phyloP scores from a whole-genome alignment of 139 green algal species.

The Ettlia oleoabundans region DNA sequence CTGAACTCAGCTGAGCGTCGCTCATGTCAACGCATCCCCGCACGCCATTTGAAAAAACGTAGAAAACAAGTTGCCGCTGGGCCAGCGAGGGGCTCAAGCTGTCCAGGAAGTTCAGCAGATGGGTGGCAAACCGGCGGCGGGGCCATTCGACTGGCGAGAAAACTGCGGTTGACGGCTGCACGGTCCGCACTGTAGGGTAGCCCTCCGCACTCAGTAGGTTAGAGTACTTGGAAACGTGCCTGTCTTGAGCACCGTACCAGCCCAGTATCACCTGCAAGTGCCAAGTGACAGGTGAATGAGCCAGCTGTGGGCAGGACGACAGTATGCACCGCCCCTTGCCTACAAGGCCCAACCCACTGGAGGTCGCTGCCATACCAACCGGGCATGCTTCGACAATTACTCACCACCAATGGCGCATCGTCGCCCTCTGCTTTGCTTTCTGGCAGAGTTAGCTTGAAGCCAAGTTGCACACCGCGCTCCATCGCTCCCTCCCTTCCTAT shows the following conservation, averaged over 20 bases:
- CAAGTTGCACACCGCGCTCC: background rate
- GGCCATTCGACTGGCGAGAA: conserved; percentile 17
- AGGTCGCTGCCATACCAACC: background rate
- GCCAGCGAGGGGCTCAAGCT: background rate
- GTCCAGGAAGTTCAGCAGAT: conserved; percentile 13
- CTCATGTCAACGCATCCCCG: background rate
- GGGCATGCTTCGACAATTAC: background rate
- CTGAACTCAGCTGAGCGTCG: background rate
- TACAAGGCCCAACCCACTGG: too few relatives aligned
- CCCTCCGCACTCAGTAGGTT: background rate
- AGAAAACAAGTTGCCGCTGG: conserved; percentile 13
- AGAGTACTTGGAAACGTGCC: conserved; percentile 19
- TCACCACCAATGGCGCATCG: conserved; percentile 1
- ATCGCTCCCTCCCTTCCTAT: background rate
- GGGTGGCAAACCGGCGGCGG: conserved; percentile 2
- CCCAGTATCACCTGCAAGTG: conserved; percentile 25
- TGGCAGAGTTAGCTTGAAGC: background rate
- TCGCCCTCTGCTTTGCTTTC: background rate
- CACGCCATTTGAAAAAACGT: conserved; percentile 43
- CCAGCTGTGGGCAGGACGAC: too few relatives aligned
- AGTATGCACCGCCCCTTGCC: too few relatives aligned
- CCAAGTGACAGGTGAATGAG: too few relatives aligned
- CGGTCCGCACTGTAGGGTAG: conserved; percentile 9
- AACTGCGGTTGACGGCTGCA: conserved; percentile 8
- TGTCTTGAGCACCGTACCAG: conserved; percentile 11